Evolutionary conservation across 75 land plant species (phyloP).

Genomic region (Sequoia sempervirens): DNA sequence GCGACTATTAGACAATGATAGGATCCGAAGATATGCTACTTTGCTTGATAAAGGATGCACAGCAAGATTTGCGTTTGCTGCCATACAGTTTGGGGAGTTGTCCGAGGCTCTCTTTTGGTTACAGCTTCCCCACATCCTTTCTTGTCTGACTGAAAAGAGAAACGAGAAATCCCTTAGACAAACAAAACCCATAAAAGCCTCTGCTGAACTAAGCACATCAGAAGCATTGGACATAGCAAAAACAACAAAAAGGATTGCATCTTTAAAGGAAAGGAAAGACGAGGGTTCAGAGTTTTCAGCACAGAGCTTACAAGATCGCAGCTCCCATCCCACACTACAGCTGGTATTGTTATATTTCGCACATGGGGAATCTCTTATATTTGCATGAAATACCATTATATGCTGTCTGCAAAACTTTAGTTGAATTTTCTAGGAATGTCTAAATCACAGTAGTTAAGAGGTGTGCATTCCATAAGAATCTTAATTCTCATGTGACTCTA

Average conservation of each 20-base stretch:
- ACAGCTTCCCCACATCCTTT: constrained; percentile 76
- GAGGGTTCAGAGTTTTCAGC: not conserved
- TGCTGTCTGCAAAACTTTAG: not conserved
- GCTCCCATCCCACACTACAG: not conserved
- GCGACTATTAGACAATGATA: constrained; percentile 78
- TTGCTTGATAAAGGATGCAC: constrained; percentile 67
- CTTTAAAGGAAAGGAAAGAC: not conserved
- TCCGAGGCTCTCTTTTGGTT: constrained; percentile 93
- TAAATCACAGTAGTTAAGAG: not conserved
- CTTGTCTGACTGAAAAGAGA: constrained; percentile 42
- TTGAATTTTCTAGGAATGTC: not conserved
- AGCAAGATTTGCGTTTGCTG: constrained; percentile 83
- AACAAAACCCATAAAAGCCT: not conserved
- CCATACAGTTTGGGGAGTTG: constrained; percentile 86
- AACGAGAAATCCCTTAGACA: constrained; percentile 23
- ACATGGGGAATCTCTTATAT: not conserved
- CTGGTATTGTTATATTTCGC: not conserved
- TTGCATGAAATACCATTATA: not conserved
- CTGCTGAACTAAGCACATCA: not conserved
- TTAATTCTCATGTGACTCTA: not conserved
- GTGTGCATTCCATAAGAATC: not conserved
- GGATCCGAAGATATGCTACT: constrained; percentile 50
- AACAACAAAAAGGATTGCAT: not conserved
- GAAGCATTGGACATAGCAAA: not conserved
- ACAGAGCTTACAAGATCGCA: not conserved